Conservation (phyloP, 306 rosid genomes). For the Trifolium pratense region DNA sequence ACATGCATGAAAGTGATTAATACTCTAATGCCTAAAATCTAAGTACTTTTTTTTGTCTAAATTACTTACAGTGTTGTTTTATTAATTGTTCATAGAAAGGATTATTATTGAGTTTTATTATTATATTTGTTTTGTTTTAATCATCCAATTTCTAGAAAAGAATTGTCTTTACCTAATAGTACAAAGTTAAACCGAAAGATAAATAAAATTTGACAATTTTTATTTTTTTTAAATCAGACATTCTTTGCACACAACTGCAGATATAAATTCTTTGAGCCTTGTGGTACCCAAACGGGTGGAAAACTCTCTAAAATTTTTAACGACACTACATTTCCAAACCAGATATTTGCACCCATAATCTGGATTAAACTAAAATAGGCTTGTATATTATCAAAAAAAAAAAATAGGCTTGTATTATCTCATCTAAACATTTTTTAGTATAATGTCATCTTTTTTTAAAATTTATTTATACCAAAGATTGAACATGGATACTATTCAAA, state of each 20-base stretch:
- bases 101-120: neutral
- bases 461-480: neutral
- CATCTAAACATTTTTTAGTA: no score
- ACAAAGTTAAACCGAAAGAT: neutral
- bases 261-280: no score
- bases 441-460: no score
- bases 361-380: no score
- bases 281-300: no score
- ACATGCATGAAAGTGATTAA: neutral
- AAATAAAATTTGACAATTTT: neutral
- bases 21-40: neutral
- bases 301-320: no score
- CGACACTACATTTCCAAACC: no score
- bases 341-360: no score
- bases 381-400: no score
- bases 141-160: neutral
- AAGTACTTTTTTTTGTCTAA: neutral
- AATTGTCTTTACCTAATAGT: neutral
- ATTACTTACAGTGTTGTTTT: neutral
- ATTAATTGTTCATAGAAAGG: neutral
- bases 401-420: no score
- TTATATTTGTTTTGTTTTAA: neutral
- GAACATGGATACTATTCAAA: neutral
- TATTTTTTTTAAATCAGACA: no score
- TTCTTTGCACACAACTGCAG: no score